Evolutionary conservation across 2,329 filamentous ascomycete genomes (phyloP), one percentile per base, ranked within the genome.

Genomic region (Lachnellula occidentalis): DNA sequence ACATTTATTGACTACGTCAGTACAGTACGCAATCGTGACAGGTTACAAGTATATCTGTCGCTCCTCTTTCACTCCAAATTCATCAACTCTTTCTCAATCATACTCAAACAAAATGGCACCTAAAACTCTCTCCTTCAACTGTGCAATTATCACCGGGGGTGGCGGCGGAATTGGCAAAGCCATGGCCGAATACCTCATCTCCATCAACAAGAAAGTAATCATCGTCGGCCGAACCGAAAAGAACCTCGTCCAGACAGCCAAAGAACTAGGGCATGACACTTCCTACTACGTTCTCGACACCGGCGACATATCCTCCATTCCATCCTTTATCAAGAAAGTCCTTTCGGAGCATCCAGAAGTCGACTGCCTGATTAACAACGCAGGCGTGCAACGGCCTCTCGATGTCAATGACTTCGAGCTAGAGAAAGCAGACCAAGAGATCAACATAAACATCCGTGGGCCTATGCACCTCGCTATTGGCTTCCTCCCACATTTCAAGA

Each of bases 361-460:
- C 2, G 79, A 84, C 66, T 83, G 79, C 58, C 64, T 83, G 0
- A 70, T 83, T 63, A 83, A 83, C 69, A 83, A 84, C 52, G 80
- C 80, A 0, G 80, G 79, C 2, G 77, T 83, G 0, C 80, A 83
- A 63, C 69, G 78, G 2, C 80, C 78, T 0, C 71, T 84, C 1
- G 66, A 78, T 15, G 70, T 79, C 1, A 72, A 72, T 21, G 71
- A 76, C 27, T 77, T 80, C 42, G 58, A 58, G 15, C 69, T 81
- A 0, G 22, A 63, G 12, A 78, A 78, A 53, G 79, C 78, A 0
- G 79, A 83, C 56, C 69, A 80, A 37, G 80, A 83, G 58, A 77
- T 83, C 50, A 69, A 80, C 60, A 82, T 80, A 66, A 82, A 83
- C 57, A 75, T 83, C 58, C 71, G 76, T 0, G 79, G 80, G 0